Evolutionary conservation across 2,329 filamentous ascomycete species (phyloP), one percentile per base, ranked within the genome.

Genomic region (Dactylonectria macrodidyma): DNA sequence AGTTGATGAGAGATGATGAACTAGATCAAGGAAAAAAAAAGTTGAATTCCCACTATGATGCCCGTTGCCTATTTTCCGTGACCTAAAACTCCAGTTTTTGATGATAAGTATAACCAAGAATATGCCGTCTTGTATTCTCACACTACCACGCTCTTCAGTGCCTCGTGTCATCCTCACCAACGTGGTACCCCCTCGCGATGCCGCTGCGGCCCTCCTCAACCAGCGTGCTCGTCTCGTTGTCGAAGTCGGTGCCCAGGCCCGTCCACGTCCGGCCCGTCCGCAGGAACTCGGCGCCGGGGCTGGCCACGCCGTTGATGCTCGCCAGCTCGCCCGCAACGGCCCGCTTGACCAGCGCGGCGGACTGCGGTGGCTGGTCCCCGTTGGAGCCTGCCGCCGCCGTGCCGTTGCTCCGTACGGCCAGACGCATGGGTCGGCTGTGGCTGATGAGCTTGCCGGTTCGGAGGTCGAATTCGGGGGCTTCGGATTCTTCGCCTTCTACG

Each of bases 391-490:
- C 38, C 1, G 71, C 67, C 48, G 51, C 24, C 5, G 38, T 14
- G 30, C 36, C 11, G 16, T 69, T 71, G 48, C 69, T 70, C 51
- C 75, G 75, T 1, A 82, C 72, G 59, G 85, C 83, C 77, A 82
- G 77, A 5, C 85, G 84, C 90, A 95, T 93, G 5, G 95, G 94
- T 62, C 94, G 88, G 66, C 93, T 93, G 73, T 93, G 90, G 12
- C 90, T 93, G 48, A 97, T 86, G 74, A 98, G 93, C 69, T 89
- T 91, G 41, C 95, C 95, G 2, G 95, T 98, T 12, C 95, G 88
- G 10, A 98, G 87, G 80, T 99, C 95, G 75, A 97, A 99, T 75
- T 97, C 94, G 1, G 96, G 96, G 0, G 95, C 90, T 72, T 93
- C 91, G 1, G 93, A 95, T 75, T 94, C 92, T 51, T 91, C 89